Base-by-base conservation (phyloP, 2,329 filamentous ascomycete species). In the Ceratocystis cubensis region DNA sequence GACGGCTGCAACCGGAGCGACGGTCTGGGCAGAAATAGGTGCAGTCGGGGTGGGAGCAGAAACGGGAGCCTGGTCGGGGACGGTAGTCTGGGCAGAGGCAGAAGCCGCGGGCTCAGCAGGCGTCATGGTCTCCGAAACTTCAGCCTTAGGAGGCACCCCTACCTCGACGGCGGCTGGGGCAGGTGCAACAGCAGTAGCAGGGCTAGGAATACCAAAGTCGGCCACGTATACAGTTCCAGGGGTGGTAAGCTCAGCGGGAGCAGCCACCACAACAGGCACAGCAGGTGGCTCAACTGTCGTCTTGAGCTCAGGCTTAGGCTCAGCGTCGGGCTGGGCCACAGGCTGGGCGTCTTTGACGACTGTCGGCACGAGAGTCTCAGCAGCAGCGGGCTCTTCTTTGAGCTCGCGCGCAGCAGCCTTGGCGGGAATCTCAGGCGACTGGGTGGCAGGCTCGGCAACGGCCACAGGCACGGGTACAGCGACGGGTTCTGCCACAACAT, bases 71-170 rank as follows among this genome's bases (percentile, higher is more conserved):
- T 41, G 28, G 20, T 53, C 30, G 30, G 30, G 48, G 63, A 45
- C 57, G n/a, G 15, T 25, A 20, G 63, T 13, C 61, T 67, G 33
- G 25, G 30, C 22, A 41, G 46, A 63, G 30, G n/a, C 61, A 28
- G 65, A 61, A 30, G 65, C 22, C 8, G 10, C 48, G 20, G 48
- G 33, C 65, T 64, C 62, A 22, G 48, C 37, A 33, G 61, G 61
- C 20, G 61, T 46, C 41, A 8, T 13, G 59, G 45, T 3, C 59
- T 22, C 37, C 8, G 37, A 41, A 41, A 41, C 41, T 10, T 28
- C 41, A 25, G 30, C 5, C 3, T 48, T 22, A n/a, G 56, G 2
- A 61, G 64, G n/a, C 13, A 28, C 59, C n/a, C 37, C 46, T 5
- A 22, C 61, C 10, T 22, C 5, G 30, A 46, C 44, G 8, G 22